A percentile compares a stretch with the other conserved stretches of the same genome.
Evolutionary conservation across 164 flowering plant genomes (phyloP).

Genomic region (Berberis thunbergii): DNA sequence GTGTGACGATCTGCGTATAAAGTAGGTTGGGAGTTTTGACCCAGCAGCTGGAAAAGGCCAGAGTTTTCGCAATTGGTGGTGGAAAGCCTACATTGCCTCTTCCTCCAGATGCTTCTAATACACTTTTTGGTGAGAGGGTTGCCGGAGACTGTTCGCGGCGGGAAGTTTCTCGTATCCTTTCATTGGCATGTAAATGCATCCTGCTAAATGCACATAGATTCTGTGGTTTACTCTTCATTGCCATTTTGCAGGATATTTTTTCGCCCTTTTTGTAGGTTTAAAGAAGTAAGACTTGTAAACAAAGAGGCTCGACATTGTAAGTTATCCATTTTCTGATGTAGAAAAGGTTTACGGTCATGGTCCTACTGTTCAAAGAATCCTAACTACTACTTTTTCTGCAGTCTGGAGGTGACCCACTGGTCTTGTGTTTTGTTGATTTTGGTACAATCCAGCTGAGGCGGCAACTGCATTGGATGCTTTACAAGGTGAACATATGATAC

Average conservation of each 20-base stretch:
- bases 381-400: constrained; percentile 28
- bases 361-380: constrained; percentile 1
- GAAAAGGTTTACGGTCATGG: neutral
- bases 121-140: constrained; percentile 83
- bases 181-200: neutral
- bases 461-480: constrained; percentile 83
- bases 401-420: constrained; percentile 77
- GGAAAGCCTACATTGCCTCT: constrained; percentile 48
- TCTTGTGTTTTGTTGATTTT: constrained; percentile 93
- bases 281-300: constrained; percentile 85
- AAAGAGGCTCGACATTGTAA: constrained; percentile 85
- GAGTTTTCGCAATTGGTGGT: constrained; percentile 31
- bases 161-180: constrained; percentile 93
- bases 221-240: constrained; percentile 33
- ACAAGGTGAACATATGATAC: constrained; percentile 55
- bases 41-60: constrained; percentile 30
- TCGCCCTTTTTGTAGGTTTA: constrained; percentile 92
- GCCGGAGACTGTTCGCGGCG: constrained; percentile 69
- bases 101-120: constrained; percentile 75
- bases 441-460: constrained; percentile 67
- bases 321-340: constrained; percentile 5
- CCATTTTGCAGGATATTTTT: constrained; percentile 60
- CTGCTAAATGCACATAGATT: neutral
- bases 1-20: constrained; percentile 47
- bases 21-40: constrained; percentile 33